Percentiles rank a stretch among this genome's conserved stretches.
Conservation (phyloP, 2,329 filamentous ascomycete genomes). For the Fusarium oxysporum region DNA sequence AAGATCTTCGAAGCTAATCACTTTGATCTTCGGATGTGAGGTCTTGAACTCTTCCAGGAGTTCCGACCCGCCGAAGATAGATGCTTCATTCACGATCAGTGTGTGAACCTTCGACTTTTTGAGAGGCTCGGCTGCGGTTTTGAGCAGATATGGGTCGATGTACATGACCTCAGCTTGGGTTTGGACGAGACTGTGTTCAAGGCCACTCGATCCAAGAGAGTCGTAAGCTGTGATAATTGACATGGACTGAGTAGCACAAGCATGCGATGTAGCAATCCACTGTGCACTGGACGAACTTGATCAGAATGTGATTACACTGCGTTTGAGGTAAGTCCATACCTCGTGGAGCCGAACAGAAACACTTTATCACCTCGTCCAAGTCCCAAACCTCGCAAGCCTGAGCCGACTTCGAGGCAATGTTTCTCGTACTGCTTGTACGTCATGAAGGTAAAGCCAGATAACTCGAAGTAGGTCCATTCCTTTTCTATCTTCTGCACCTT, state of each 20-base stretch:
- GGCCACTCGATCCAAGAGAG: conserved; percentile 84
- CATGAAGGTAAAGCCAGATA: conserved; percentile 78
- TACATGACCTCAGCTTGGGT: conserved; percentile 86
- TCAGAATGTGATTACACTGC: neutral
- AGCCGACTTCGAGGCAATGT: conserved; percentile 74
- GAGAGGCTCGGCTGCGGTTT: conserved; percentile 67
- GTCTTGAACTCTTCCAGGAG: conserved; percentile 67
- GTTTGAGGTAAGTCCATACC: conserved; percentile 55
- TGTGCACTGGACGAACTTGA: conserved; percentile 65
- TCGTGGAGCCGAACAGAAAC: conserved; percentile 85
- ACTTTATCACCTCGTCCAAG: conserved; percentile 73
- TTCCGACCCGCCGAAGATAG: conserved; percentile 61
- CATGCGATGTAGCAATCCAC: conserved; percentile 86
- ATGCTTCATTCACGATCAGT: conserved; percentile 71
- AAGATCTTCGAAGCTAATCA: conserved; percentile 66
- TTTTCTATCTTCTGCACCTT: conserved; percentile 83
- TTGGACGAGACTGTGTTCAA: conserved; percentile 88
- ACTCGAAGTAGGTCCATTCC: conserved; percentile 89
- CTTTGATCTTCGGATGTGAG: conserved; percentile 63
- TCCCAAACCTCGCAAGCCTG: conserved; percentile 79
- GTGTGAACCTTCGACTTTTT: conserved; percentile 66
- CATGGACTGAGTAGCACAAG: conserved; percentile 84
- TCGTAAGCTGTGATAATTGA: conserved; percentile 95
- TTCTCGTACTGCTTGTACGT: conserved; percentile 84
- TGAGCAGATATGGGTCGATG: conserved; percentile 81